phyloP scores from a whole-genome alignment of 2,329 filamentous ascomycete species.

The Hypoxylon sp. region DNA sequence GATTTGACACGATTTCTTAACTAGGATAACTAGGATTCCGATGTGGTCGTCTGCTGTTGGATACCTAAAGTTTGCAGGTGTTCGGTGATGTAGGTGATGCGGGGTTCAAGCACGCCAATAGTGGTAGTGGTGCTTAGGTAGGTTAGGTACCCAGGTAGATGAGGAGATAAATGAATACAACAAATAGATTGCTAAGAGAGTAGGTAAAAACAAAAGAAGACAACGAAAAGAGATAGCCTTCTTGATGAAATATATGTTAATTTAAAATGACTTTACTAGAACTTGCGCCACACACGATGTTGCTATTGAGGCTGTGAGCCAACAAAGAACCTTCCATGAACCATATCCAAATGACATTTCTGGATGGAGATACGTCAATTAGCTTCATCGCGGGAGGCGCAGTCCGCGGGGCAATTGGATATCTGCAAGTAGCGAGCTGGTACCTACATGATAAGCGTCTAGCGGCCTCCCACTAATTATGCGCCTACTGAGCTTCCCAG shows the following conservation, averaged over 20 bases:
- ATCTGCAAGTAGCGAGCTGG: not conserved
- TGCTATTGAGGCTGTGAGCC: conserved; percentile 40
- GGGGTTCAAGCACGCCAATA: conserved; percentile 9
- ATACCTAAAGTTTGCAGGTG: not conserved
- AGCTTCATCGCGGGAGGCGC: conserved; percentile 24
- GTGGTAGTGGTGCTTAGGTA: not conserved
- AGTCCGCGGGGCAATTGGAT: conserved; percentile 11
- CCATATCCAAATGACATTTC: not conserved
- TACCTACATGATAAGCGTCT: conserved; percentile 1
- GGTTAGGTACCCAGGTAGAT: too few species aligned
- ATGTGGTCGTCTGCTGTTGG: not conserved
- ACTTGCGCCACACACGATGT: conserved; percentile 30
- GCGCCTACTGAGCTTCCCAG: not conserved
- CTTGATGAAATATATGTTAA: conserved; percentile 14
- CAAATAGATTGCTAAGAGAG: not conserved
- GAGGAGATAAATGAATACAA: too few species aligned
- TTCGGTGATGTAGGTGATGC: conserved; percentile 17
- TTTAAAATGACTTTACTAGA: conserved; percentile 1
- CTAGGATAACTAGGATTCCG: not conserved
- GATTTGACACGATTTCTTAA: not conserved
- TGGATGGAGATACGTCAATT: conserved; percentile 12
- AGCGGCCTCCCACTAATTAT: conserved; percentile 1
- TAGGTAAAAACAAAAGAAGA: not conserved
- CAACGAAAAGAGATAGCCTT: not conserved
- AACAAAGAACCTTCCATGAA: conserved; percentile 24